Base-by-base conservation (phyloP, 139 green algal genomes). In the Tetradesmus obliquus region DNA sequence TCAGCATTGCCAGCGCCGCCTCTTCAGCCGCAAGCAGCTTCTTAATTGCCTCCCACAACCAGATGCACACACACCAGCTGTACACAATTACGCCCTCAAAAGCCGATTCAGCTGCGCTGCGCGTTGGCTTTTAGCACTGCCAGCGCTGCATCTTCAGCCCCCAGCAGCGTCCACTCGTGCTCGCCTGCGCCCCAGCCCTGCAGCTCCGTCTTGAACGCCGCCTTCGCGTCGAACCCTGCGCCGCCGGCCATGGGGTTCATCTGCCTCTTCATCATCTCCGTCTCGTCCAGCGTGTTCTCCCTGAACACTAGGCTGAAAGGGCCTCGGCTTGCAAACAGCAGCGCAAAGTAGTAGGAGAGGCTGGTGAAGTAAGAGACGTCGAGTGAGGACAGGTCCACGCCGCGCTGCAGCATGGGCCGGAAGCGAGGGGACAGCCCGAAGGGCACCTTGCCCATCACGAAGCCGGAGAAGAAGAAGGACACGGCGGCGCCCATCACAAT, bases 291-390 rank as follows among this genome's bases (percentile, higher is more conserved):
- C 0, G 95, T 97, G 20, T 97, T 95, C 57, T 99, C 97, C 91
- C 94, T 91, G 92, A 99, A 99, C 13, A 98, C 94, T 3, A 99
- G 94, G 53, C 88, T 96, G 79, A 99, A 96, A 0, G 97, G 92
- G 8, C 97, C 97, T 0, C 97, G 92, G 60, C 96, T 93, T 19
- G 92, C 97, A 93, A 99, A 99, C 58, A 99, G 94, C 89, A 98
- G 94, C 62, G 99, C 94, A 86, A 99, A 97, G 95, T 99, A 99
- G 94, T 97, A 99, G 22, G 97, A 98, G 19, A 99, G 94, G 58
- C 91, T 95, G 51, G 97, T 98, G 95, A 99, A 97, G 95, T 99
- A 99, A 60, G 95, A 96, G 22, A 98, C 96, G 86, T 99, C 97
- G 82, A 99, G 94, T 53, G 94, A 95, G 6, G 94, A 91, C 51